Conservation (phyloP, 495 filamentous ascomycete genomes). For the Beverwykella pulmonaria region DNA sequence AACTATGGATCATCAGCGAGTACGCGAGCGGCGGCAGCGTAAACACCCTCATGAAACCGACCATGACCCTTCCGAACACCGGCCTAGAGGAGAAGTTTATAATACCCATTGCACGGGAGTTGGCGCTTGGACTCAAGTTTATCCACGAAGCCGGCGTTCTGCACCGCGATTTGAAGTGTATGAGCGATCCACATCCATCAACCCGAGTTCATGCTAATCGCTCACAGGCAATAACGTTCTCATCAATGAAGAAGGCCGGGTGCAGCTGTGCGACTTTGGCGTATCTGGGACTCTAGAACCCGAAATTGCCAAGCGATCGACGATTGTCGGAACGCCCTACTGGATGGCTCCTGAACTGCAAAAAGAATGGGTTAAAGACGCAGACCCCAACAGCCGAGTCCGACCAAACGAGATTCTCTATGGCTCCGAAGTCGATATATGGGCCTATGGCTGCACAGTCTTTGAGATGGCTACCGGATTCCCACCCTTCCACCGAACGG, state of each 20-base stretch:
- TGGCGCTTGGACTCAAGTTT: slow-evolving; percentile 79
- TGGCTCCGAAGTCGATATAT: slow-evolving; percentile 80
- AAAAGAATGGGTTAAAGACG: slow-evolving; percentile 37
- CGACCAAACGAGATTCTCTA: slow-evolving; percentile 51
- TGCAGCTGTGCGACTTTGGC: slow-evolving; percentile 96
- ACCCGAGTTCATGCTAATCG: neutral
- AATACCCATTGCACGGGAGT: slow-evolving; percentile 83
- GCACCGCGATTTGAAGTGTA: slow-evolving; percentile 94
- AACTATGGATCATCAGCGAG: slow-evolving; percentile 95
- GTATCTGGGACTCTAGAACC: slow-evolving; percentile 86
- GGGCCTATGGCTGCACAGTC: slow-evolving; percentile 90
- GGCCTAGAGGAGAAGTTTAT: slow-evolving; percentile 85
- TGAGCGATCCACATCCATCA: neutral
- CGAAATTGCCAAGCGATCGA: slow-evolving; percentile 81
- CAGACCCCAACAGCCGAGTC: slow-evolving; percentile 19
- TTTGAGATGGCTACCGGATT: slow-evolving; percentile 90
- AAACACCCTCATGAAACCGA: slow-evolving; percentile 71
- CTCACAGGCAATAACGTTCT: slow-evolving; percentile 78
- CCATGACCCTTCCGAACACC: slow-evolving; percentile 12
- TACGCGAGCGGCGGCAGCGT: slow-evolving; percentile 95
- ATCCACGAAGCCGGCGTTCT: slow-evolving; percentile 92
- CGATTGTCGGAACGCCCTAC: slow-evolving; percentile 90
- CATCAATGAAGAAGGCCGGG: slow-evolving; percentile 79
- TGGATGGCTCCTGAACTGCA: slow-evolving; percentile 89
- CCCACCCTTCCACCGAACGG: slow-evolving; percentile 58